Percentiles rank a stretch among this genome's conserved stretches.
Conservation (phyloP, 2,329 filamentous ascomycete species). For the Fusarium zealandicum region DNA sequence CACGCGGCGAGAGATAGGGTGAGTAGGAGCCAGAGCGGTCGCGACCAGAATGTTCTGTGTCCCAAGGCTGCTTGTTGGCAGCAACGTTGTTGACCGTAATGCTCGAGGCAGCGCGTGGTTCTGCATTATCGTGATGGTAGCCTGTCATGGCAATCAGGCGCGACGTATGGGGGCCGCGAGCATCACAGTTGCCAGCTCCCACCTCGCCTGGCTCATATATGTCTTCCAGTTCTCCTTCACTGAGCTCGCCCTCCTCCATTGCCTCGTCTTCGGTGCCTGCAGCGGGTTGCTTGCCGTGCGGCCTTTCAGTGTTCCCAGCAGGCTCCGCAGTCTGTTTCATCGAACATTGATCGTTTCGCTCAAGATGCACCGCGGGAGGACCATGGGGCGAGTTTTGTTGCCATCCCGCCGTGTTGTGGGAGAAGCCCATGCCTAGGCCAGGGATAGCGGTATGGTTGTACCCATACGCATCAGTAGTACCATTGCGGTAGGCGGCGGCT, state of each 20-base stretch:
- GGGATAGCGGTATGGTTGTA: constrained; percentile 45
- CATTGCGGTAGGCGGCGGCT: constrained; percentile 10
- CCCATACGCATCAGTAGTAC: constrained; percentile 30
- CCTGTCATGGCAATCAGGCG: background rate
- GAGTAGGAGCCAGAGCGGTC: constrained; percentile 62
- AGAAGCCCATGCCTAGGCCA: constrained; percentile 44
- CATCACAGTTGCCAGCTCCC: background rate
- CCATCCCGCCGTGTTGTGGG: constrained; percentile 23
- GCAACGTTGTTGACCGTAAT: background rate
- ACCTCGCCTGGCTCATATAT: constrained; percentile 55
- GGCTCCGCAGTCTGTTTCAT: background rate
- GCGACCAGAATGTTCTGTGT: constrained; percentile 38
- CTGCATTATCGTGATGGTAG: background rate
- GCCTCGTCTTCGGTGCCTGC: constrained; percentile 25
- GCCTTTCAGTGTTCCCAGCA: background rate
- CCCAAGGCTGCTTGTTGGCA: constrained; percentile 4
- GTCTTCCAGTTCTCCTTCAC: constrained; percentile 70
- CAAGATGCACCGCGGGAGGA: constrained; percentile 2
- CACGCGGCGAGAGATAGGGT: constrained; percentile 58
- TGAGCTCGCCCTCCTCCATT: constrained; percentile 78
- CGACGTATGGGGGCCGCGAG: background rate
- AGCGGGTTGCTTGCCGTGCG: constrained; percentile 9
- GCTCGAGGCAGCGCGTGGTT: background rate
- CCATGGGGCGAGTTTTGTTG: constrained; percentile 26
- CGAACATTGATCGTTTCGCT: background rate